These are phyloP conservation scores for Roridomyces roridus DNA, from an alignment of 768 basidiomycete genomes.

Conservation along the genomic window DNA sequence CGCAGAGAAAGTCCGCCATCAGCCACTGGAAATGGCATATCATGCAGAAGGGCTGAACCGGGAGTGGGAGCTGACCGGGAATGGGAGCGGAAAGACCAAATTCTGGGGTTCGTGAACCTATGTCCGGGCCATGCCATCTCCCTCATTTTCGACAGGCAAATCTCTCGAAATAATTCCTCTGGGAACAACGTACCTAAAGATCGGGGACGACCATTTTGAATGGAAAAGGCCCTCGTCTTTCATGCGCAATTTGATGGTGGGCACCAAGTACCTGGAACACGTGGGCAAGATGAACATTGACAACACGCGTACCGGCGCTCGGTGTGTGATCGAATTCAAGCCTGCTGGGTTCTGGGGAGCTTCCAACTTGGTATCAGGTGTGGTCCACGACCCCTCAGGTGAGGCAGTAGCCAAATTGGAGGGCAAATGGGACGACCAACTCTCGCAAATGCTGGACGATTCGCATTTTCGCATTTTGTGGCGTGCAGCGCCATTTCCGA, in stretches of 20 bases:
- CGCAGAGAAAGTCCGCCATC: slow-evolving; percentile 87
- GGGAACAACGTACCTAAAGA: slow-evolving; percentile 70
- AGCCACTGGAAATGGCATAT: slow-evolving; percentile 84
- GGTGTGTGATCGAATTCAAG: slow-evolving; percentile 84
- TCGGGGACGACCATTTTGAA: slow-evolving; percentile 70
- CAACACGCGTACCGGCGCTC: slow-evolving; percentile 58
- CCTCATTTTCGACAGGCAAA: slow-evolving; percentile 61
- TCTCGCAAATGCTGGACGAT: slow-evolving; percentile 71
- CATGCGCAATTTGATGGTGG: slow-evolving; percentile 88
- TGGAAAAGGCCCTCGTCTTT: slow-evolving; percentile 92
- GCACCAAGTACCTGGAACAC: slow-evolving; percentile 90
- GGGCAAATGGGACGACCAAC: slow-evolving; percentile 89
- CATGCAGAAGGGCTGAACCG: slow-evolving; percentile 83
- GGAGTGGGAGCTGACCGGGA: slow-evolving; percentile 77
- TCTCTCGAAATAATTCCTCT: slow-evolving; percentile 86
- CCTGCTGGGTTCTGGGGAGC: slow-evolving; percentile 84
- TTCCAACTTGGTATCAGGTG: slow-evolving; percentile 74
- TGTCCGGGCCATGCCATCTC: slow-evolving; percentile 16
- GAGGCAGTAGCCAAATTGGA: slow-evolving; percentile 69
- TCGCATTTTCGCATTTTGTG: slow-evolving; percentile 79
- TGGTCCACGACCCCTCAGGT: slow-evolving; percentile 59
- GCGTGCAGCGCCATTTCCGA: slow-evolving; percentile 77
- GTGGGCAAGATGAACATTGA: slow-evolving; percentile 79
- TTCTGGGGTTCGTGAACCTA: slow-evolving; percentile 76
- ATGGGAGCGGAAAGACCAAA: slow-evolving; percentile 88